These are phyloP conservation scores for Plasmopara halstedii DNA, from an alignment of 352 stramenopile species.

Conservation along the genomic window DNA sequence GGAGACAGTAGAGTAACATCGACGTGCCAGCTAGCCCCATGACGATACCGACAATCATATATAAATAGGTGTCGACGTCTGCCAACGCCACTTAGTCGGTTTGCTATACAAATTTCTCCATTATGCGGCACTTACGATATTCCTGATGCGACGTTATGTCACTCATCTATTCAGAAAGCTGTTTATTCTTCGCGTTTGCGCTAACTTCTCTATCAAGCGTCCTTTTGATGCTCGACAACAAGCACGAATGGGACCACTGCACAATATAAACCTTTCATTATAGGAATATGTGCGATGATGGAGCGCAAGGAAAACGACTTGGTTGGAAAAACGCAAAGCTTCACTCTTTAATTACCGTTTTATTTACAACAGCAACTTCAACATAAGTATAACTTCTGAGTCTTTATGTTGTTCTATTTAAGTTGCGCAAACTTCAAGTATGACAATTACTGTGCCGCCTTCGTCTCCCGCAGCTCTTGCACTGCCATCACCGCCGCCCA, in stretches of 20 bases:
- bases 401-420: constrained; percentile 11
- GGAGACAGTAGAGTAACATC: constrained; percentile 55
- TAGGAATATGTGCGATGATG: too few relatives aligned
- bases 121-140: constrained; percentile 10
- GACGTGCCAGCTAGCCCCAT: constrained; percentile 29
- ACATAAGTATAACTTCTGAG: neutral
- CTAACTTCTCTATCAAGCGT: too few relatives aligned
- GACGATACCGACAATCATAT: constrained; percentile 65
- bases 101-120: neutral
- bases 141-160: constrained; percentile 7
- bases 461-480: constrained; percentile 15
- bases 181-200: too few relatives aligned
- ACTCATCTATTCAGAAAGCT: constrained; percentile 3
- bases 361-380: neutral
- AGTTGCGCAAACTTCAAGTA: constrained; percentile 5
- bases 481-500: constrained; percentile 16
- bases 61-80: constrained; percentile 60
- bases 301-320: too few relatives aligned
- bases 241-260: too few relatives aligned
- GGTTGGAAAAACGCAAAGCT: too few relatives aligned
- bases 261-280: too few relatives aligned
- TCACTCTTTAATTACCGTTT: too few relatives aligned
- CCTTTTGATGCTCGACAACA: too few relatives aligned
- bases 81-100: neutral
- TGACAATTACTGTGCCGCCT: constrained; percentile 4